Evolutionary conservation across 306 rosid species (phyloP), one percentile per base, ranked within the genome.

Genomic region (Dryas octopetala): DNA sequence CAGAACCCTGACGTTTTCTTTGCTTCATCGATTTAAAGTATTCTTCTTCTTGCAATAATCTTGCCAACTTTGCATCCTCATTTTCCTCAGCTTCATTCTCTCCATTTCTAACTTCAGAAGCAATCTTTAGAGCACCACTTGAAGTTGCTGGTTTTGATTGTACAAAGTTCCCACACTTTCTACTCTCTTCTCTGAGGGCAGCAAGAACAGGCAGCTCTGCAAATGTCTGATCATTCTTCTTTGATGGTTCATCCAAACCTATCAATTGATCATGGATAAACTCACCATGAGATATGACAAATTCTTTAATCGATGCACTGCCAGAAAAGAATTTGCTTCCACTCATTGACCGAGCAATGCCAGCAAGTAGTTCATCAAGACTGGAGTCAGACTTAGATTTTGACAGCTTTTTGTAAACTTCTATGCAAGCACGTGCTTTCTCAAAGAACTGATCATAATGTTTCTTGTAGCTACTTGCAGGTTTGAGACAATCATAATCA

Each of bases 351-450:
- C 97, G 93, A 52, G 88, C 93, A 59, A 90, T 80, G 26, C 97
- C 97, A 71, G 97, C 97, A 77, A 95, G 91, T 74, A 95, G 80
- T 84, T 95, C 99, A 71, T 95, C 97, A 45, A 92, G 85, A 68
- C 91, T 87, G 72, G 75, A 73, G 38, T 84, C 84, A 17, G 90
- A 85, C 73, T 88, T 86, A 74, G 92, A 88, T 80, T 80, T 86
- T 6, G 96, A 80, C 43, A 90, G 87, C 48, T 81, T 89, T 68
- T 75, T 85, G 78, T 95, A 95, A 40, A 95, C 97, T 74, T 92
- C 97, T 7, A 95, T 40, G 73, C 96, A 95, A 19, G 80, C 91
- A 49, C 85, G 85, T 0, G 96, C 97, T 74, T 95, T 95, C 79
- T 86, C 93, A 67, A 80, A 84, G 84, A 95, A 95, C 70, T 9